Evolutionary conservation across 2,329 filamentous ascomycete species (phyloP), one percentile per base, ranked within the genome.

Genomic region (Colletotrichum siamense): DNA sequence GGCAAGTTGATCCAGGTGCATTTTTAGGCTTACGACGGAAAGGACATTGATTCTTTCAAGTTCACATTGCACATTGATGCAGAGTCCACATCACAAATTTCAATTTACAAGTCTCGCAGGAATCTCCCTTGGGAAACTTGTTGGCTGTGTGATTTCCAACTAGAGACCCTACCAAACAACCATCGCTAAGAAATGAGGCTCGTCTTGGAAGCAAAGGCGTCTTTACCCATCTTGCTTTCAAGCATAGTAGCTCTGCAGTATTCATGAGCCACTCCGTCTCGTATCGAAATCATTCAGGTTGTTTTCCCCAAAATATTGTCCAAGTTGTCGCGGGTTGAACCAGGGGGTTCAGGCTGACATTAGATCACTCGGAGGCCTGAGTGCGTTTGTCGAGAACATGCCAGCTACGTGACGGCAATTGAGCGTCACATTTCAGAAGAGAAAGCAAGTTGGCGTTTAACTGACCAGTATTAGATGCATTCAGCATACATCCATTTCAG

Each of bases 11-110:
- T 12, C 18, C 9, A 44, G 9, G 6, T 49, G n/a, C n/a, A 22
- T 22, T 8, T 1, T 7, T 6, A 13, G 6, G 10, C 44, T 49
- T 6, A 8, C n/a, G 44, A 22, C 6, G 4, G 12, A 49, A 8
- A 3, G 10, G 3, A 22, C 8, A 49, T 8, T 12, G 10, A 13
- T 22, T 49, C 1, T 13, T 3, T 4, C 2, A 12, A 49, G 0
- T 49, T 49, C 44, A n/a, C n/a, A 10, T 44, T 4, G 44, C 18
- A 49, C 1, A 44, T 10, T 5, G 8, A 44, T 6, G 16, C 8
- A n/a, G 18, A n/a, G 5, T 10, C 6, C 16, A n/a, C 5, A 18
- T 22, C 1, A 7, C 12, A 12, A 22, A 49, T 7, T n/a, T 22
- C 18, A 49, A 49, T n/a, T 44, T n/a, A 22, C 44, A 1, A 6